Conservation (phyloP, 176 grass and related monocot genomes). For the Thinopyrum elongatum region DNA sequence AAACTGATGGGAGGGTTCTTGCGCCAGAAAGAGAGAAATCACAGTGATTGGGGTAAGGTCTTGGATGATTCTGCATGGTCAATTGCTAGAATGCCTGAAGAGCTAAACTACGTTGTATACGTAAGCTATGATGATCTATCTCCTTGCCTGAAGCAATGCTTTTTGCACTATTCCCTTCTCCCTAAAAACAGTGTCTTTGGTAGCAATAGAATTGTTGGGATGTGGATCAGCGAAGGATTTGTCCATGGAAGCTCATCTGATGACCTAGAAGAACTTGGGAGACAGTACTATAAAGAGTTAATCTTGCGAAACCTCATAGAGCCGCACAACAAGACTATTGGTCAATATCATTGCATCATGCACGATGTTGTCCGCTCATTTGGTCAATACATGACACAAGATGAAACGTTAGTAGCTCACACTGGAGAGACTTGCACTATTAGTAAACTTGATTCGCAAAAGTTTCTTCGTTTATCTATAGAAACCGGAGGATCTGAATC, state of each 20-base stretch:
- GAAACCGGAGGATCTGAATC: not conserved
- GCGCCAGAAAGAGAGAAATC: not conserved
- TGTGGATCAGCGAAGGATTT: conserved; percentile 1
- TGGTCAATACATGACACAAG: not conserved
- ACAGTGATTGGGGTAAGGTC: not conserved
- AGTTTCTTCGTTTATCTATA: not conserved
- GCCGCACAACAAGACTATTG: not conserved
- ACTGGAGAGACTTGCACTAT: not conserved
- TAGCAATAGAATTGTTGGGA: not conserved
- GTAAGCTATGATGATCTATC: not conserved
- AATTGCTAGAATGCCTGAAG: not conserved
- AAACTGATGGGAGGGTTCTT: not conserved
- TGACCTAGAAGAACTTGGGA: not conserved
- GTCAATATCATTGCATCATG: not conserved
- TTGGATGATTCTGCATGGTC: not conserved
- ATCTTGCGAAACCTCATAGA: conserved; percentile 10
- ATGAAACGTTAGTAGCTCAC: not conserved
- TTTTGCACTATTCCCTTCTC: conserved; percentile 5
- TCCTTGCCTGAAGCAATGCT: conserved; percentile 4
- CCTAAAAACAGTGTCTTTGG: not conserved
- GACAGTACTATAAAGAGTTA: not conserved
- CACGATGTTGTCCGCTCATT: not conserved
- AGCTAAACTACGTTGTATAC: not conserved
- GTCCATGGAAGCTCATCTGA: not conserved
- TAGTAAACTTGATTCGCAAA: not conserved